A percentile compares a stretch with the other conserved stretches of the same genome.
These are phyloP conservation scores for Meira nashicola DNA, from an alignment of 1,284 basidiomycete genomes.

Conservation along the genomic window DNA sequence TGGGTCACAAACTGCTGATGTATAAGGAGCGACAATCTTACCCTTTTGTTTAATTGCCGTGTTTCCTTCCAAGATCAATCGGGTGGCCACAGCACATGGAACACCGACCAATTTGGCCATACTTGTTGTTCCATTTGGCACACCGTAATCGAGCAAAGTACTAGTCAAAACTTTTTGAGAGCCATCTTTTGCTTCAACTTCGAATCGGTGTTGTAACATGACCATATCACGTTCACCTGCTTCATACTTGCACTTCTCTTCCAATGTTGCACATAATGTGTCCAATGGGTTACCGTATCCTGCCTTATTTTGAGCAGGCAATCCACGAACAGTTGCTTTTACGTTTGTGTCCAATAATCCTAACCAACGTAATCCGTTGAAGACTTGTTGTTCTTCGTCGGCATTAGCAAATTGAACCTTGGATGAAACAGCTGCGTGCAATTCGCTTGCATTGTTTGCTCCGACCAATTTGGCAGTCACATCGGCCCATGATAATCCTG, in stretches of 20 bases:
- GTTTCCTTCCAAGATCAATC: conserved; percentile 66
- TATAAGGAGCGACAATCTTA: conserved; percentile 84
- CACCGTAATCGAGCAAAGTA: conserved; percentile 86
- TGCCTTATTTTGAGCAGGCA: conserved; percentile 59
- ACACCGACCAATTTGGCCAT: conserved; percentile 92
- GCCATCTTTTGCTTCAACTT: conserved; percentile 47
- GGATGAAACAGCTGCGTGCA: conserved; percentile 35
- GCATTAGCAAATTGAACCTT: conserved; percentile 34
- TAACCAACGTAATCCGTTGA: conserved; percentile 70
- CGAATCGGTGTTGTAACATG: conserved; percentile 85
- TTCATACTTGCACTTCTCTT: conserved; percentile 86
- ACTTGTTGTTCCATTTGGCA: conserved; percentile 72
- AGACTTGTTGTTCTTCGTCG: conserved; percentile 35
- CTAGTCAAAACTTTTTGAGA: conserved; percentile 82
- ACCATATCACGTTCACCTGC: conserved; percentile 89
- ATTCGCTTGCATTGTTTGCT: conserved; percentile 65
- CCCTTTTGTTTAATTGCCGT: conserved; percentile 61
- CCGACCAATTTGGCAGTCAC: conserved; percentile 75
- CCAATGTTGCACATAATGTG: conserved; percentile 85
- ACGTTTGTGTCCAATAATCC: conserved; percentile 71
- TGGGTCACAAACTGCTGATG: conserved; percentile 60
- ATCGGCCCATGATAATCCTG: conserved; percentile 58
- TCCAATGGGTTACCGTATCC: conserved; percentile 79
- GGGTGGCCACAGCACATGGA: conserved; percentile 82
- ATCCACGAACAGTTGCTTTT: conserved; percentile 54